These are phyloP conservation scores for Ceriops tagal DNA, from an alignment of 345 rosid genomes.

Conservation along the genomic window DNA sequence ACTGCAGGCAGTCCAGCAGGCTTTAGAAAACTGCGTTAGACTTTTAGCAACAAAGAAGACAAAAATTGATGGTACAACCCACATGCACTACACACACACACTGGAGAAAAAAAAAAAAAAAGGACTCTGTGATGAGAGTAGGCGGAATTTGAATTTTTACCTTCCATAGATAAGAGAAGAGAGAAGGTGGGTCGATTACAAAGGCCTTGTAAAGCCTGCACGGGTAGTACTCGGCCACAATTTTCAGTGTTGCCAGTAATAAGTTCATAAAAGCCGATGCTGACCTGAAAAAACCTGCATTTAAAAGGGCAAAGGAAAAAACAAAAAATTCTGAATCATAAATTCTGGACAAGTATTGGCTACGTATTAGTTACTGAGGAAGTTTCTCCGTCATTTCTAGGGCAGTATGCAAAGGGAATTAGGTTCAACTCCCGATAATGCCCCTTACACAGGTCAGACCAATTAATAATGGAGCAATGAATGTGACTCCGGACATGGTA, in stretches of 20 bases:
- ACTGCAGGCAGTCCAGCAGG: conserved; percentile 7
- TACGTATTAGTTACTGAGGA: too few species aligned
- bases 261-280: conserved; percentile 83
- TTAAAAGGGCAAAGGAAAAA: not conserved
- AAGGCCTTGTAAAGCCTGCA: conserved; percentile 75
- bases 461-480: conserved; percentile 16
- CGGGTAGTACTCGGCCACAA: conserved; percentile 76
- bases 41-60: conserved; percentile 11
- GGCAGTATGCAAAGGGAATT: not conserved
- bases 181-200: conserved; percentile 88
- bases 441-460: conserved; percentile 35
- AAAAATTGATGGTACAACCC: not conserved
- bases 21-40: conserved; percentile 13
- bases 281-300: conserved; percentile 92
- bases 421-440: conserved; percentile 46
- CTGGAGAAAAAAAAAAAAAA: not conserved
- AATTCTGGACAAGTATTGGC: not conserved
- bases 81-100: not conserved
- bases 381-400: conserved; percentile 25
- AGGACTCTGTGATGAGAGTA: not conserved
- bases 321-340: conserved; percentile 40
- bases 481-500: conserved; percentile 45
- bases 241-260: conserved; percentile 72
- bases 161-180: conserved; percentile 93
- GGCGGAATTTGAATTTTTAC: conserved; percentile 42